These are phyloP conservation scores for Trichophyton benhamiae DNA, from an alignment of 2,329 filamentous ascomycete species.

Conservation along the genomic window DNA sequence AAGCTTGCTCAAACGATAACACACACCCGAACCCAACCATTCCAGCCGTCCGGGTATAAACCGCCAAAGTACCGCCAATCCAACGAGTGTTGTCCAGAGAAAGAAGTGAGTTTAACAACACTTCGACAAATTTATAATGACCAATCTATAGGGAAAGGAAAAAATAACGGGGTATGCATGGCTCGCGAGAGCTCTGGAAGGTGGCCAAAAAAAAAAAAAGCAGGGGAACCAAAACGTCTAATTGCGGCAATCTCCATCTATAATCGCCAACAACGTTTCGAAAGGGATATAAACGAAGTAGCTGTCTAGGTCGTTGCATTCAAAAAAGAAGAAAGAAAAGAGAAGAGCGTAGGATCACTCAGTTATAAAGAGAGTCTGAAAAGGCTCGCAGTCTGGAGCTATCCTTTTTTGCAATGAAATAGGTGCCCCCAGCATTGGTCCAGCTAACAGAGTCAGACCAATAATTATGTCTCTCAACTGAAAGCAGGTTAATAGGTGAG, in stretches of 20 bases:
- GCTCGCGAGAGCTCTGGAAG: neutral
- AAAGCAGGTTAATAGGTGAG: constrained; percentile 67
- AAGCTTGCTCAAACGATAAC: neutral
- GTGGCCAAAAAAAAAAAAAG: too few relatives aligned
- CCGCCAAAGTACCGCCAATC: neutral
- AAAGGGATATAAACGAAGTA: neutral
- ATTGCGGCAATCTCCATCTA: constrained; percentile 1
- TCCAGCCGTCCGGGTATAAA: neutral
- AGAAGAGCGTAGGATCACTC: neutral
- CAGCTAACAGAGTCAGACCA: constrained; percentile 68
- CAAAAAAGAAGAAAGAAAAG: constrained; percentile 1
- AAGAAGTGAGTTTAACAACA: neutral
- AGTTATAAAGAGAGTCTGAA: constrained; percentile 9
- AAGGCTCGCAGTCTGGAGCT: constrained; percentile 41
- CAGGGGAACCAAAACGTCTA: neutral
- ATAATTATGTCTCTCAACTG: constrained; percentile 61
- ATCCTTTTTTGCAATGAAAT: constrained; percentile 79
- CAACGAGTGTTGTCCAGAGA: neutral
- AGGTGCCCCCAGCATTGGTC: constrained; percentile 72
- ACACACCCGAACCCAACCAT: neutral
- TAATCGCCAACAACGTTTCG: neutral
- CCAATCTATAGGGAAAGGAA: neutral
- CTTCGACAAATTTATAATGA: neutral
- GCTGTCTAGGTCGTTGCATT: neutral
- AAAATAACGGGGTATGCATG: neutral